Evolutionary conservation across 2,329 filamentous ascomycete genomes (phyloP), one percentile per base, ranked within the genome.

Genomic region (Ophiostoma sp.): DNA sequence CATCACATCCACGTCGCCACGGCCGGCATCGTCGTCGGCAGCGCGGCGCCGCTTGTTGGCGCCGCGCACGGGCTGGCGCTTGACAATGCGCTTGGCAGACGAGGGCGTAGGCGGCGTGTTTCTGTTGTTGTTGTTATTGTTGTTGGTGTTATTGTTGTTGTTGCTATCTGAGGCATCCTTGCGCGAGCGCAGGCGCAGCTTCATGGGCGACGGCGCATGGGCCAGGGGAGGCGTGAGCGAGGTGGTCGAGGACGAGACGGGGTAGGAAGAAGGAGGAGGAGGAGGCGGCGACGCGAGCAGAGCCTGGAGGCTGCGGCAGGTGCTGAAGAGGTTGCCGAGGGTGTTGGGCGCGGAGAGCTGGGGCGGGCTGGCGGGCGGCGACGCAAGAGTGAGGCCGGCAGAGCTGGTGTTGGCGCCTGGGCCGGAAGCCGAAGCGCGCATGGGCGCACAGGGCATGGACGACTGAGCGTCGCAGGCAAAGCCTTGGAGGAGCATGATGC

Each of bases 261-360:
- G 27, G 27, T 27, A 52, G 38, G 3, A 49, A 14, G n/a, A 18
- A 9, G 8, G 27, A 55, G n/a, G 55, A 38, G 41, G 71, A 58
- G 74, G 62, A 4, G 52, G 68, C 68, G 69, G 78, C 4, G 79
- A 73, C 40, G 81, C 77, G 70, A 88, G 81, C 73, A 88, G 84
- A 2, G 83, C 83, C 74, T 89, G 86, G 0, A 88, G 81, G 5
- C 83, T 84, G 75, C 84, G 85, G 75, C 86, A 88, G 64, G 85
- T 84, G 70, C 79, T 81, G 76, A 86, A 83, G 74, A 88, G 81
- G 76, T 83, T 84, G 74, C 79, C 80, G 72, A 87, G 78, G 27
- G 83, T 78, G 66, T 77, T 77, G 70, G 81, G 78, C 36, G 81
- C 76, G 52, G 80, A 81, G 49, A 64, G 52, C 63, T 80, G 78